Evolutionary conservation across 129 eudicot species (phyloP).

Genomic region (Chrysanthemum lavandulifolium): DNA sequence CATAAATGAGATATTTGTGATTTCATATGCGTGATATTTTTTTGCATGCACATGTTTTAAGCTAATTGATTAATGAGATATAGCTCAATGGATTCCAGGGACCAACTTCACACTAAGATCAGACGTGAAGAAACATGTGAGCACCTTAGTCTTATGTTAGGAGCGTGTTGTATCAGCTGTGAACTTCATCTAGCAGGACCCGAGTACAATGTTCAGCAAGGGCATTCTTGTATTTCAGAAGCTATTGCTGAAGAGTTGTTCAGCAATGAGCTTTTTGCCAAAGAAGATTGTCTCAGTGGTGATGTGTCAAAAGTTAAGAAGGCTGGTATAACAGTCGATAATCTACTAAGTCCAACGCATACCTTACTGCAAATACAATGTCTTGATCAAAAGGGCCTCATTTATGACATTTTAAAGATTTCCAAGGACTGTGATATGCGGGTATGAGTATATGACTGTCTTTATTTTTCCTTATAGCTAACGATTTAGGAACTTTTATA

Average conservation of each 20-base stretch:
- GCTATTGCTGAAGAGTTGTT: conserved; percentile 58
- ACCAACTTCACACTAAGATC: conserved; percentile 56
- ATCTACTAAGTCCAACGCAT: conserved; percentile 66
- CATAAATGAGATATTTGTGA: no score
- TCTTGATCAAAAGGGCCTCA: conserved; percentile 16
- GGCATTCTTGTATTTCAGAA: conserved; percentile 52
- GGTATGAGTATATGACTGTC: conserved; percentile 26
- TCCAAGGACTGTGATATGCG: conserved; percentile 19
- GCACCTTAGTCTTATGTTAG: conserved; percentile 52
- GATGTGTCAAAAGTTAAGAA: conserved; percentile 44
- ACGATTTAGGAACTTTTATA: not conserved
- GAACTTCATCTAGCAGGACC: conserved; percentile 84
- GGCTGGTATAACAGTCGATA: conserved; percentile 62
- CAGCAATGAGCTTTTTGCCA: conserved; percentile 40
- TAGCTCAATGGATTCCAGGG: conserved; percentile 44
- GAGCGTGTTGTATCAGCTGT: conserved; percentile 77
- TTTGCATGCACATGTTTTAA: not conserved
- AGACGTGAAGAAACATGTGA: conserved; percentile 63
- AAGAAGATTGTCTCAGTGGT: conserved; percentile 31
- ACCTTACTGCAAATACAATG: conserved; percentile 64
- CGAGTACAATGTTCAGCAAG: conserved; percentile 53
- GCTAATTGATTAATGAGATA: not conserved
- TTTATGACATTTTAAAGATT: conserved; percentile 15
- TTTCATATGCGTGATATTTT: no score
- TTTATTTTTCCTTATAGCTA: conserved; percentile 14